Conservation (phyloP, 345 rosid genomes). For the Carallia pectinifolia region DNA sequence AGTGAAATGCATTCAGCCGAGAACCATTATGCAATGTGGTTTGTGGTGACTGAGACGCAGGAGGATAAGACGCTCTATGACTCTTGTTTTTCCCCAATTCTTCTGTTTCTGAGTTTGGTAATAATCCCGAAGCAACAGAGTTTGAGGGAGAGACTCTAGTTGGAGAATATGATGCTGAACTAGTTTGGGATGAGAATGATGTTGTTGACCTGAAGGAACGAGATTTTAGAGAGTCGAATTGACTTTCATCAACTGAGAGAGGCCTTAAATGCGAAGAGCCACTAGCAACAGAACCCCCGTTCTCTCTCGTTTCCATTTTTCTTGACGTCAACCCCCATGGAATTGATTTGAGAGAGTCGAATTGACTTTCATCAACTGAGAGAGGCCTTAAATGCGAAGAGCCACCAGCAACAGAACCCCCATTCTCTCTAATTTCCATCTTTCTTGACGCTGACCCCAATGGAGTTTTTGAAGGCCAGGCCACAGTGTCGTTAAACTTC, state of each 20-base stretch:
- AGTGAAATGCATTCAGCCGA: slow-evolving; percentile 36
- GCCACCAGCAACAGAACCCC: slow-evolving; percentile 9
- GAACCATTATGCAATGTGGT: slow-evolving; percentile 13
- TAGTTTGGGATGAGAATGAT: slow-evolving; percentile 43
- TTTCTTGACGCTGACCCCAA: slow-evolving; percentile 45
- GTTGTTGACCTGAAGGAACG: slow-evolving; percentile 43
- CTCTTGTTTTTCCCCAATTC: slow-evolving; percentile 39
- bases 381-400: slow-evolving; percentile 50
- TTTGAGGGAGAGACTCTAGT: slow-evolving; percentile 42
- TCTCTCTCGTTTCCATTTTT: slow-evolving; percentile 17
- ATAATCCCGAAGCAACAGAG: slow-evolving; percentile 39
- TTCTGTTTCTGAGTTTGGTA: slow-evolving; percentile 35
- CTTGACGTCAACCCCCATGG: too few relatives aligned
- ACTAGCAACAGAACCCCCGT: slow-evolving; percentile 7
- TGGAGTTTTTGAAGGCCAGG: slow-evolving; percentile 38
- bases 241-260: slow-evolving; percentile 61
- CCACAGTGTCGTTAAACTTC: slow-evolving; percentile 29
- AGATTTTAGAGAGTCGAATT: slow-evolving; percentile 39
- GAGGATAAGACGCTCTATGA: slow-evolving; percentile 31
- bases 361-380: slow-evolving; percentile 61
- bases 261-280: slow-evolving; percentile 47
- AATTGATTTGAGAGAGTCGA: slow-evolving; percentile 35
- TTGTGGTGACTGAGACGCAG: slow-evolving; percentile 16
- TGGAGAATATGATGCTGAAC: slow-evolving; percentile 43
- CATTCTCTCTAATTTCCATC: slow-evolving; percentile 36